Conservation (phyloP, 2,329 filamentous ascomycete species). For the Pseudogymnoascus sp. region DNA sequence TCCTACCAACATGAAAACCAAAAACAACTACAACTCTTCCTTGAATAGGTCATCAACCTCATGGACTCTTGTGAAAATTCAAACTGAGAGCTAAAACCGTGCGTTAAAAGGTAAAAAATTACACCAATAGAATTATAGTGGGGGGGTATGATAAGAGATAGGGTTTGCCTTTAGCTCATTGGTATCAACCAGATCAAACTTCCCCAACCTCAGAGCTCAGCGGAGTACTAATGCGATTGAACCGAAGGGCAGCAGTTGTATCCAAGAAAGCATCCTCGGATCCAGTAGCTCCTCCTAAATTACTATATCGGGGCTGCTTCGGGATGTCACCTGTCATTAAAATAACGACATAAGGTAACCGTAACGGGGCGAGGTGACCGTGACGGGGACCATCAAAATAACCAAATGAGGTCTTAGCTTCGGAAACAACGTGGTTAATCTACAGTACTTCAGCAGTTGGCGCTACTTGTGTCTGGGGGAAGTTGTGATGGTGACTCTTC, state of each 20-base stretch:
- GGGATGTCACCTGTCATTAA: not conserved
- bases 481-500: not conserved
- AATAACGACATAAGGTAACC: not conserved
- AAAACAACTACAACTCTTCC: too few species aligned
- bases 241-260: not conserved
- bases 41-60: not conserved
- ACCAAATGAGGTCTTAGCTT: not conserved
- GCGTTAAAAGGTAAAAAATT: not conserved
- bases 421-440: not conserved
- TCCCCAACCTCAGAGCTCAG: not conserved
- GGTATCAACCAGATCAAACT: not conserved
- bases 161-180: not conserved
- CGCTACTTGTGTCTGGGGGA: too few species aligned
- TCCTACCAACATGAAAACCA: too few species aligned
- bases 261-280: not conserved
- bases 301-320: not conserved
- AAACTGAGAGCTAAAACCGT: not conserved
- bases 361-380: not conserved
- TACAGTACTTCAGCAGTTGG: too few species aligned
- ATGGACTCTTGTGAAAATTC: not conserved
- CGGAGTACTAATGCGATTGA: not conserved
- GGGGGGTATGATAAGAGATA: not conserved
- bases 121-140: not conserved
- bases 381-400: not conserved
- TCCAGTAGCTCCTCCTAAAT: not conserved